phyloP scores from a whole-genome alignment of 2,329 filamentous ascomycete species.

The Tolypocladium album region DNA sequence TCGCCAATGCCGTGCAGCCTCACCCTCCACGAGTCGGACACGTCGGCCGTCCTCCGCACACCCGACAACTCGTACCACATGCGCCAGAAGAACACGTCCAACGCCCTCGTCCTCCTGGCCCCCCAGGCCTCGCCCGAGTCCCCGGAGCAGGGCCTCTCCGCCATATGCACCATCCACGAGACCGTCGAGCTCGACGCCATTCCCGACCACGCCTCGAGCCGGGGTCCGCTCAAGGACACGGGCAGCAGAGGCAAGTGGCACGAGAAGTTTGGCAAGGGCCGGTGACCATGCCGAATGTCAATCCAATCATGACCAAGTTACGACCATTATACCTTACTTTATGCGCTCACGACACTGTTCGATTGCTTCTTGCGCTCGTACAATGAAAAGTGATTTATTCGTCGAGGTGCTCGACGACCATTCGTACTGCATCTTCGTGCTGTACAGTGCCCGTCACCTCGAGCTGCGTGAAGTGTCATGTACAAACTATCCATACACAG shows the following conservation, averaged over 20 bases:
- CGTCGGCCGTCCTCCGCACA: slow-evolving; percentile 39
- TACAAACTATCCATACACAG: background rate
- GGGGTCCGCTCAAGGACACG: slow-evolving; percentile 15
- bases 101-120: slow-evolving; percentile 48
- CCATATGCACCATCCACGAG: slow-evolving; percentile 48
- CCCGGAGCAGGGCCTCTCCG: slow-evolving; percentile 27
- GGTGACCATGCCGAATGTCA: slow-evolving; percentile 14
- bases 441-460: background rate
- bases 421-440: background rate
- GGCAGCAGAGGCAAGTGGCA: slow-evolving; percentile 45
- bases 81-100: slow-evolving; percentile 58
- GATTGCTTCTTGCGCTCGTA: background rate
- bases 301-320: background rate
- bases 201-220: slow-evolving; percentile 17
- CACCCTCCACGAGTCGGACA: slow-evolving; percentile 36
- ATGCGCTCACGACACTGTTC: background rate
- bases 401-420: background rate
- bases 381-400: background rate
- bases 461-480: background rate
- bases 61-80: slow-evolving; percentile 44
- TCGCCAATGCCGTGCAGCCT: slow-evolving; percentile 21
- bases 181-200: slow-evolving; percentile 48
- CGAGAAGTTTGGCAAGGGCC: slow-evolving; percentile 40
- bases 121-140: slow-evolving; percentile 11
- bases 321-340: background rate